Evolutionary conservation across 2,329 filamentous ascomycete genomes (phyloP).

Genomic region (Xylariaceae sp.): DNA sequence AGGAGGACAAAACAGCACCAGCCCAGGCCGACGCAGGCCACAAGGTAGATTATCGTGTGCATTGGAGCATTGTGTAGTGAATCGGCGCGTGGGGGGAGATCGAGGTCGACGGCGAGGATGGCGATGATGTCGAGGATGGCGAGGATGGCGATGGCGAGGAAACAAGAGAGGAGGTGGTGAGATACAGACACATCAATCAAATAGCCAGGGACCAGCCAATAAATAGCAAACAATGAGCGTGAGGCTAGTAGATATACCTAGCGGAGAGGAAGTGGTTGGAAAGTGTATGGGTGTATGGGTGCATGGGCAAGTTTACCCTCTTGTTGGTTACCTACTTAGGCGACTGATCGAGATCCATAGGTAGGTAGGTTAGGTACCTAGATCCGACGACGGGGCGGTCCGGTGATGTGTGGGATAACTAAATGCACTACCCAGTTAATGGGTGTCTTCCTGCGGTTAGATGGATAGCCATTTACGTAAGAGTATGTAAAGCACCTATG

Average conservation of each 20-base stretch:
- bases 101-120: neutral
- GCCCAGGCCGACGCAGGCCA: slow-evolving; percentile 44
- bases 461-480: too few relatives aligned
- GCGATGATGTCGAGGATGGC: too few relatives aligned
- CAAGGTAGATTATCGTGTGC: slow-evolving; percentile 22
- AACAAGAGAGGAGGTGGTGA: neutral
- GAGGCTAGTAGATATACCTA: too few relatives aligned
- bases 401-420: too few relatives aligned
- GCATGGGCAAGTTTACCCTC: too few relatives aligned
- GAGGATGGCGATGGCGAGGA: neutral
- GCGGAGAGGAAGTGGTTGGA: neutral
- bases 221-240: neutral
- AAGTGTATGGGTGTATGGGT: neutral
- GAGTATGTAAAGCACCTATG: too few relatives aligned
- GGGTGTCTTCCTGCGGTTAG: too few relatives aligned
- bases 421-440: too few relatives aligned
- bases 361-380: neutral
- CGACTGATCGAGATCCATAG: neutral
- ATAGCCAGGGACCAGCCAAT: neutral
- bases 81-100: neutral
- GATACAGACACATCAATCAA: too few relatives aligned
- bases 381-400: neutral
- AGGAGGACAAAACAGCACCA: slow-evolving; percentile 50
- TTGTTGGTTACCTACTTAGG: neutral
- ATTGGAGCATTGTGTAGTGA: slow-evolving; percentile 23